phyloP scores from a whole-genome alignment of 1,139 yeast genomes.

The Geotrichum macrosporum region DNA sequence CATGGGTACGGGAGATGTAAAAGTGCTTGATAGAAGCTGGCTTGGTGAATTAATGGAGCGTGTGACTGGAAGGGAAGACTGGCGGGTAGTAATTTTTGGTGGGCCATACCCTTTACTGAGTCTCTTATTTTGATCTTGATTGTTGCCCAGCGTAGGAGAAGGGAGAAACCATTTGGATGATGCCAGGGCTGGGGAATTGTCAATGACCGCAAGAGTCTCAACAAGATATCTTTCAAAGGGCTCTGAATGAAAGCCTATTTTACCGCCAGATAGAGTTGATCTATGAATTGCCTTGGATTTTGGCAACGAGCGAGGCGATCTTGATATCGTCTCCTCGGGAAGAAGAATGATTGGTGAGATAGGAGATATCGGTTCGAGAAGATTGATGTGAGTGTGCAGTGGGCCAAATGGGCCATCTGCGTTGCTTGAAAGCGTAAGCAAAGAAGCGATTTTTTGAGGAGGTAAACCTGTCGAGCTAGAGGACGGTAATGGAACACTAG shows the following conservation, averaged over 20 bases:
- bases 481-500: too few relatives aligned
- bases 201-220: constrained; percentile 5
- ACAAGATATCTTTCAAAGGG: constrained; percentile 7
- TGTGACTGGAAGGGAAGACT: constrained; percentile 6
- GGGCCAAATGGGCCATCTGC: neutral
- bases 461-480: neutral
- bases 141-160: constrained; percentile 4
- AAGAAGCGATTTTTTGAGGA: constrained; percentile 4
- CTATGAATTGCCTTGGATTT: too few relatives aligned
- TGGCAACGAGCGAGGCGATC: too few relatives aligned
- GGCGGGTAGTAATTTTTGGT: constrained; percentile 3
- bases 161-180: constrained; percentile 14
- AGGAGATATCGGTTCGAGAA: constrained; percentile 15
- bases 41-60: neutral
- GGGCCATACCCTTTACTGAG: neutral
- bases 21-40: neutral
- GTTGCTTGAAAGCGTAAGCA: constrained; percentile 1
- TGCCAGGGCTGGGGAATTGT: constrained; percentile 3
- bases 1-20: neutral
- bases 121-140: constrained; percentile 1
- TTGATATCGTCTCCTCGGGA: neutral
- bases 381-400: constrained; percentile 5
- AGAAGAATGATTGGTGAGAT: constrained; percentile 12
- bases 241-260: neutral
- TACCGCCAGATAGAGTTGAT: neutral